Evolutionary conservation across 345 rosid species (phyloP).

Genomic region (Conringia planisiliqua): DNA sequence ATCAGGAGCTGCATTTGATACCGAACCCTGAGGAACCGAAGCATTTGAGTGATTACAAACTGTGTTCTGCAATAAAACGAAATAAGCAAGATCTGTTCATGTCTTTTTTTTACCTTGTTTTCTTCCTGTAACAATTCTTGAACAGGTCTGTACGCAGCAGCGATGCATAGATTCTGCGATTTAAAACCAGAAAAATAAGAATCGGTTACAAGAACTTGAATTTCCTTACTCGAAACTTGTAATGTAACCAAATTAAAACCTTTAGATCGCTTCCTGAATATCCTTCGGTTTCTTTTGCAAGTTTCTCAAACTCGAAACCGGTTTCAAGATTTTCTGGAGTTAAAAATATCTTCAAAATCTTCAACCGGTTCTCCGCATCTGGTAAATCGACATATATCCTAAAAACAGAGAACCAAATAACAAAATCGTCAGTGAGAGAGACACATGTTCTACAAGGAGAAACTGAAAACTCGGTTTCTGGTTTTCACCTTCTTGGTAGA

Average conservation of each 20-base stretch:
- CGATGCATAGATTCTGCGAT: slow-evolving; percentile 86
- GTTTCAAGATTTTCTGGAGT: slow-evolving; percentile 60
- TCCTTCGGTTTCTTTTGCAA: slow-evolving; percentile 87
- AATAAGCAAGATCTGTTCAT: not conserved
- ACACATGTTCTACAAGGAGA: not conserved
- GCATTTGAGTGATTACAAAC: not conserved
- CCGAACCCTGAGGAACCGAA: slow-evolving; percentile 39
- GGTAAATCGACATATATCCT: slow-evolving; percentile 97
- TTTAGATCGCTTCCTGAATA: slow-evolving; percentile 99
- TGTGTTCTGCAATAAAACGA: not conserved
- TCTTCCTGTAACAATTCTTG: slow-evolving; percentile 87
- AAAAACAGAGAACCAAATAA: slow-evolving; percentile 20
- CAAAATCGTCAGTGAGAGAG: slow-evolving; percentile 5
- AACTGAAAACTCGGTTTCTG: not conserved
- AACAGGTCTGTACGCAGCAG: slow-evolving; percentile 98
- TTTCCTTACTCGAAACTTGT: not conserved
- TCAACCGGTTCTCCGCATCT: slow-evolving; percentile 82
- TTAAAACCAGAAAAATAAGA: not conserved
- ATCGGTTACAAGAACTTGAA: too few species aligned
- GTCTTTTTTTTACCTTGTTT: slow-evolving; percentile 49
- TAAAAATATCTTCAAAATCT: slow-evolving; percentile 79
- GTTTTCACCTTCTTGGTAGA: slow-evolving; percentile 82
- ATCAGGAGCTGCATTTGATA: slow-evolving; percentile 35
- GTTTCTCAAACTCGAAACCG: slow-evolving; percentile 57
- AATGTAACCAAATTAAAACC: slow-evolving; percentile 40